Evolutionary conservation across 805 yeast genomes (phyloP).

Genomic region (Nakazawaea ernobii): DNA sequence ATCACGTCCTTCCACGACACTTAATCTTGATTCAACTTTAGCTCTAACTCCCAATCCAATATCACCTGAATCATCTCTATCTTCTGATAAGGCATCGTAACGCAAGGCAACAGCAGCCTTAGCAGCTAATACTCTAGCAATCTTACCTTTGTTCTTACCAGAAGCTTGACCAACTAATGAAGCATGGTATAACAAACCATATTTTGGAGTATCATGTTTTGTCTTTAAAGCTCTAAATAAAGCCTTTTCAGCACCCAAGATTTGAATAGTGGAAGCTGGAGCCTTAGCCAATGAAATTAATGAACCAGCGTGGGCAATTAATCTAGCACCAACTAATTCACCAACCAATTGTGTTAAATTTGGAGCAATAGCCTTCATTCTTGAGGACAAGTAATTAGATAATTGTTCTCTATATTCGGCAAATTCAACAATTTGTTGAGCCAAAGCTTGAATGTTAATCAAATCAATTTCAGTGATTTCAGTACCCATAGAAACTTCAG

Average conservation of each 20-base stretch:
- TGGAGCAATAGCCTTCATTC: slow-evolving; percentile 99
- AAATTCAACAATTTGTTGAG: slow-evolving; percentile 94
- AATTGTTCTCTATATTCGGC: slow-evolving; percentile 95
- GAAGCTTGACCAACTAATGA: slow-evolving; percentile 97
- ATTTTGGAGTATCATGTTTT: slow-evolving; percentile 97
- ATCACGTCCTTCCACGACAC: slow-evolving; percentile 95
- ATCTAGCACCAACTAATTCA: slow-evolving; percentile 96
- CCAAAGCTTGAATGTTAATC: slow-evolving; percentile 81
- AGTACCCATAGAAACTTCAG: slow-evolving; percentile 99
- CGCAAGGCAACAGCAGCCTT: slow-evolving; percentile 96
- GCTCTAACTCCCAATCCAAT: slow-evolving; percentile 87
- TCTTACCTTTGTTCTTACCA: slow-evolving; percentile 97
- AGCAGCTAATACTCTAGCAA: slow-evolving; percentile 97
- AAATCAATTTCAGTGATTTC: slow-evolving; percentile 92
- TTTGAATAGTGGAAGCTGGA: slow-evolving; percentile 97
- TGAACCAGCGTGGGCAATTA: slow-evolving; percentile 96
- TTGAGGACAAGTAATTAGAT: slow-evolving; percentile 81
- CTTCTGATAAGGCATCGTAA: slow-evolving; percentile 96
- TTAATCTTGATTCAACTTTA: slow-evolving; percentile 90
- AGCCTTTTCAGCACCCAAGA: slow-evolving; percentile 98
- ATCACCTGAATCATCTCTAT: slow-evolving; percentile 92
- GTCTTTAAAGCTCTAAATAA: slow-evolving; percentile 97
- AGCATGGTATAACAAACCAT: slow-evolving; percentile 95
- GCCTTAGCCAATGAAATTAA: slow-evolving; percentile 93
- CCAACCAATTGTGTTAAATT: slow-evolving; percentile 93